A percentile compares a stretch with the other conserved stretches of the same genome.
These are phyloP conservation scores for Penicillium occitanis DNA, from an alignment of 2,329 filamentous ascomycete genomes.

Conservation along the genomic window DNA sequence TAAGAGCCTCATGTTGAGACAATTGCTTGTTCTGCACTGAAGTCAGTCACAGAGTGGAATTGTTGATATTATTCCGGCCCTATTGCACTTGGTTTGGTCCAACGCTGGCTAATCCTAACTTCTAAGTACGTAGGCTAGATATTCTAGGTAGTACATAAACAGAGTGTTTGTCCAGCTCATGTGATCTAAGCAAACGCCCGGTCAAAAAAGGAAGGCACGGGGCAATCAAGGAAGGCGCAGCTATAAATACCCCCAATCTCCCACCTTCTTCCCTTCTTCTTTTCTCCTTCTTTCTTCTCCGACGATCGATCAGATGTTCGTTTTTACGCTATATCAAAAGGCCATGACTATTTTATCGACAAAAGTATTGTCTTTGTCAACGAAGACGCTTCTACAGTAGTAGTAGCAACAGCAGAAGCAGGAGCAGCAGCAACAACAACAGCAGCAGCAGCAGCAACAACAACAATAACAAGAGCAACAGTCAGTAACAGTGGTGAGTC, in stretches of 20 bases:
- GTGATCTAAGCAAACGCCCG: neutral
- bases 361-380: neutral
- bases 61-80: neutral
- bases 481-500: neutral
- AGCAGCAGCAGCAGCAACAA: neutral
- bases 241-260: neutral
- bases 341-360: neutral
- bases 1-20: neutral
- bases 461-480: neutral
- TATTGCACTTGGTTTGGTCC: neutral
- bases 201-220: neutral
- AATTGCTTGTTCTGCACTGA: neutral
- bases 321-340: neutral
- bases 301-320: neutral
- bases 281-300: neutral
- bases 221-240: neutral
- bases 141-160: neutral
- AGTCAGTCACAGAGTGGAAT: neutral
- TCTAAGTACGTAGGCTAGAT: neutral
- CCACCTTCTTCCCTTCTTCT: neutral
- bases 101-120: neutral
- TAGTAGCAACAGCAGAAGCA: neutral
- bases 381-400: neutral
- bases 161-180: neutral
- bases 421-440: neutral